Conservation (phyloP, 176 grass and related monocot species). For the Paspalum notatum region DNA sequence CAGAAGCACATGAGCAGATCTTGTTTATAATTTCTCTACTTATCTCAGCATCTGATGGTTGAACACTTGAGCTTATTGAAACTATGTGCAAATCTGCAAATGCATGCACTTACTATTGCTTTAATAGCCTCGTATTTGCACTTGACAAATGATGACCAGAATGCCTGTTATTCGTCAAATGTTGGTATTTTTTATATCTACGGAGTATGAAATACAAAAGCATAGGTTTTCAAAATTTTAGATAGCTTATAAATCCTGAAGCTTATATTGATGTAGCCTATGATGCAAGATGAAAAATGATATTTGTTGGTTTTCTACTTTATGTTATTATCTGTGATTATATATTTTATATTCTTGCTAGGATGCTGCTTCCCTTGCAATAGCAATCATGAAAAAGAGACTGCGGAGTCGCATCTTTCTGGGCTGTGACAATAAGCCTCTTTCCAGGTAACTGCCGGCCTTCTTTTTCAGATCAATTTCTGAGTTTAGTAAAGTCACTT, state of each 20-base stretch:
- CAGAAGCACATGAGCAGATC: neutral
- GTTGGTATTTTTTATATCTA: neutral
- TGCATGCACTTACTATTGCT: neutral
- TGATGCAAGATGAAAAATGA: neutral
- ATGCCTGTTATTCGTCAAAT: neutral
- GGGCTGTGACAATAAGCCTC: slow-evolving; percentile 68
- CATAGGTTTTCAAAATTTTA: neutral
- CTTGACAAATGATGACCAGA: neutral
- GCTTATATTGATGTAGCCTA: neutral
- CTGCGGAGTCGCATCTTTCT: slow-evolving; percentile 44
- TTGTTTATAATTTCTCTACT: neutral
- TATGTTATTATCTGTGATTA: neutral
- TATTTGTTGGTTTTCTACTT: slow-evolving; percentile 5
- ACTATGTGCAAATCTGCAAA: neutral
- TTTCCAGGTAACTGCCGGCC: slow-evolving; percentile 54
- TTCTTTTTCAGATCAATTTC: neutral
- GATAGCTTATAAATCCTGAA: neutral
- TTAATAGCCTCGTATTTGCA: neutral
- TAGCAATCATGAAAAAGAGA: slow-evolving; percentile 61
- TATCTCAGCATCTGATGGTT: neutral
- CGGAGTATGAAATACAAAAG: neutral
- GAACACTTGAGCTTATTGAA: neutral
- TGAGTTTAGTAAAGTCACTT: neutral
- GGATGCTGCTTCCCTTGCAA: slow-evolving; percentile 69
- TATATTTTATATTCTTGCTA: slow-evolving; percentile 15